Base-by-base conservation (phyloP, 169 alveolate genomes). In the Babesia caballi region DNA sequence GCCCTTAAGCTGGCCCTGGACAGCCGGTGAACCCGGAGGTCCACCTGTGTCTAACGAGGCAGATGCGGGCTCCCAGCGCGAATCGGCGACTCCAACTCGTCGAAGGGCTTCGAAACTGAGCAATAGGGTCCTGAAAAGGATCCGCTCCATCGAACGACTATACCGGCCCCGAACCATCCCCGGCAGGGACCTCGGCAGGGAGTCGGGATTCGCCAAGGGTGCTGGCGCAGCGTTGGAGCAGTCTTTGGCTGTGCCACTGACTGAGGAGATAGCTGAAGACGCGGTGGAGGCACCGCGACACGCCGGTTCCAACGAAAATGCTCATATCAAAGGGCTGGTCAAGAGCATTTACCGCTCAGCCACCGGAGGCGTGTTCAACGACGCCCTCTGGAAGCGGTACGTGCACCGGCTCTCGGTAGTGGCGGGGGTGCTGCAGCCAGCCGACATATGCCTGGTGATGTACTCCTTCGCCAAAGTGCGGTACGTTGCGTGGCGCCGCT, bases 401-500 rank as follows among this genome's bases (percentile, higher is more conserved):
- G 85, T 77, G n/a, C 89, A 89, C 58, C 58, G 78, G 36, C 23
- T 61, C 14, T 71, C 82, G 21, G 46, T 68, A n/a, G 54, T 82
- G 47, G 63, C 86, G 17, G 73, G 59, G 21, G 66, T 74, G 28
- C 47, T 89, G 35, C 84, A 83, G 40, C 84, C 91, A 19, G 56
- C 83, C 28, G 94, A 89, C n/a, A 58, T 85, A 47, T 84, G 82
- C 46, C 65, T 83, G 7, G 78, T 89, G 23, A 50, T 89, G 80
- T 82, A 89, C 83, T 89, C 92, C 19, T 89, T 89, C 68, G 82
- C 89, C 19, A 89, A 89, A 82, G 84, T 89, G 38, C 74, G 89
- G 72, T 89, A 76, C 28, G 40, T 54, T 19, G 14, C 4, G n/a
- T 19, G 40, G 36, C 27, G 0, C 11, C 33, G 52, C 19, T 17